Evolutionary conservation across 441 rosid species (phyloP).

Genomic region (Adansonia rubrostipa): DNA sequence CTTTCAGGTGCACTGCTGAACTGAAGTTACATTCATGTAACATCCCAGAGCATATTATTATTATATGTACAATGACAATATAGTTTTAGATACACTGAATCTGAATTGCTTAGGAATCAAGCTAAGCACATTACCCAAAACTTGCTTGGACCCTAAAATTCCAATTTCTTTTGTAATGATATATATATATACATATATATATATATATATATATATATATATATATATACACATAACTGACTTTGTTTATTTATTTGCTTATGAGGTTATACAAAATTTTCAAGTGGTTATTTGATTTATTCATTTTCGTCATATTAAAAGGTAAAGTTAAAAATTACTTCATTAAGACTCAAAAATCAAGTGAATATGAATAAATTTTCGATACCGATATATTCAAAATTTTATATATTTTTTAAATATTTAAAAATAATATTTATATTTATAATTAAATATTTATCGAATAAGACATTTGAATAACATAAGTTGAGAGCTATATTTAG

Average conservation of each 20-base stretch:
- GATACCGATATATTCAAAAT: too few species aligned
- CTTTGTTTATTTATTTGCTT: neutral
- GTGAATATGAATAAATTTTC: too few species aligned
- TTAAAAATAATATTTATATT: too few species aligned
- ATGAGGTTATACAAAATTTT: neutral
- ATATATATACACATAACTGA: neutral
- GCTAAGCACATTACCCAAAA: slow-evolving; percentile 11
- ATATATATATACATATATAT: too few species aligned
- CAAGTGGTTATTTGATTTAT: neutral
- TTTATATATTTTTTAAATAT: too few species aligned
- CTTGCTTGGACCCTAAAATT: slow-evolving; percentile 1
- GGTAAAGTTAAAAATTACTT: too few species aligned
- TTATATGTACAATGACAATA: too few species aligned
- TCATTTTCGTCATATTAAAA: neutral
- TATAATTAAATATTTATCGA: too few species aligned
- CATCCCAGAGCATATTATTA: neutral
- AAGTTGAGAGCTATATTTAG: neutral
- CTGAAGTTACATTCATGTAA: neutral
- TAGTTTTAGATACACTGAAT: neutral
- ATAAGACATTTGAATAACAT: too few species aligned
- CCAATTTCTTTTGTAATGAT: neutral
- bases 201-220: too few species aligned
- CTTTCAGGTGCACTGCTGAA: neutral
- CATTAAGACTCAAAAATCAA: too few species aligned
- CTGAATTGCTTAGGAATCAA: slow-evolving; percentile 8